Percentiles rank a stretch among this genome's conserved stretches.
Evolutionary conservation across 177 flowering plant species (phyloP).

Genomic region (Telopea speciosissima): DNA sequence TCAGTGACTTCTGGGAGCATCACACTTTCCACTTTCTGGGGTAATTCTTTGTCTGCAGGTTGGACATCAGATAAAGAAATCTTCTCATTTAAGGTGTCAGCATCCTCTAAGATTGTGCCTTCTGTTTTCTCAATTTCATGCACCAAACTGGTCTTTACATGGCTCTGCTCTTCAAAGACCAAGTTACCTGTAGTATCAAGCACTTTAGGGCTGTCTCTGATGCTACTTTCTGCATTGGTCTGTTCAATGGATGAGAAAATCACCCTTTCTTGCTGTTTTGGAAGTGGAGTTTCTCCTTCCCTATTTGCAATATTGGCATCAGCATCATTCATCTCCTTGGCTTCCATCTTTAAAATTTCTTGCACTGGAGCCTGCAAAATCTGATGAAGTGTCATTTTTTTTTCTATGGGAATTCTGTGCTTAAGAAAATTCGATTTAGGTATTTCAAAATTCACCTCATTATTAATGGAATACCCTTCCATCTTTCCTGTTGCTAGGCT

Average conservation of each 20-base stretch:
- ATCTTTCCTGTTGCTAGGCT: constrained; percentile 11
- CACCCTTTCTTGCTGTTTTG: background rate
- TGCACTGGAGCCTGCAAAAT: constrained; percentile 18
- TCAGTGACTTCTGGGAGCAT: constrained; percentile 9
- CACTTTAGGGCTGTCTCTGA: background rate
- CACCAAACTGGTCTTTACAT: background rate
- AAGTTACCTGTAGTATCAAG: background rate
- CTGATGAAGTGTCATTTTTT: constrained; percentile 2
- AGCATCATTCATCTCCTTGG: constrained; percentile 9
- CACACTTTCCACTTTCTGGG: constrained; percentile 11
- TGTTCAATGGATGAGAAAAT: constrained; percentile 2
- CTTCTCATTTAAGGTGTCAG: constrained; percentile 11
- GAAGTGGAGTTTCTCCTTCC: constrained; percentile 1
- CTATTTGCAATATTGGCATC: constrained; percentile 9
- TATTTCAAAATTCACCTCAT: constrained; percentile 16
- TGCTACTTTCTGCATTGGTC: background rate
- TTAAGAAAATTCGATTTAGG: background rate
- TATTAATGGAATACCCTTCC: constrained; percentile 8
- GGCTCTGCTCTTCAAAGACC: background rate
- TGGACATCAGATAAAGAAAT: constrained; percentile 8
- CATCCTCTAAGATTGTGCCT: constrained; percentile 2
- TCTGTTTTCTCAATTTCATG: constrained; percentile 7
- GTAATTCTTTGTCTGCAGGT: constrained; percentile 9
- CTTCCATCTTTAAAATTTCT: constrained; percentile 10
- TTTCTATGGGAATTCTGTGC: background rate